These are phyloP conservation scores for Nicotiana knightiana DNA, from an alignment of 257 asterid genomes.

Conservation along the genomic window DNA sequence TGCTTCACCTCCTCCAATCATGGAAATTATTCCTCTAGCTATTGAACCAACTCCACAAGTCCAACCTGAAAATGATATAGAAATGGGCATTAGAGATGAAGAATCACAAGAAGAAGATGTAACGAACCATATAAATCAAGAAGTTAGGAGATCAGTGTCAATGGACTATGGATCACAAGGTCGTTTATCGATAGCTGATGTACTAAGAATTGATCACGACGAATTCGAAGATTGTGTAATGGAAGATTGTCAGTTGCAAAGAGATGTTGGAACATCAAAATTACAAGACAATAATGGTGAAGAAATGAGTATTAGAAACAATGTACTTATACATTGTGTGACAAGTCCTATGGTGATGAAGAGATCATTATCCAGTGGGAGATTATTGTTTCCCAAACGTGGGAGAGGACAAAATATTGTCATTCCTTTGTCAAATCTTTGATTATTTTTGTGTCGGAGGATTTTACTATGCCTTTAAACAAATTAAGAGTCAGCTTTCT, in stretches of 20 bases:
- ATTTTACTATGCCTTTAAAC: not conserved
- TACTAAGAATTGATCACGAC: not conserved
- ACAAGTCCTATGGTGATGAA: conserved; percentile 3
- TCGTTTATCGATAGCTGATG: conserved; percentile 8
- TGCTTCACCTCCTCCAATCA: not conserved
- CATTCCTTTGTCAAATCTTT: not conserved
- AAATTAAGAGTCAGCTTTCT: not conserved
- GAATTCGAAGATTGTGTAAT: not conserved
- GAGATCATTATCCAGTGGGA: conserved; percentile 15
- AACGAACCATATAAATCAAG: not conserved
- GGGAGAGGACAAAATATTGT: not conserved
- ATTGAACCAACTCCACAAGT: not conserved
- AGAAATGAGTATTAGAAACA: conserved; percentile 10
- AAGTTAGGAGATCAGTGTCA: conserved; percentile 4
- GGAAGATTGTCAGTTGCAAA: not conserved
- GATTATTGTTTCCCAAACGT: conserved; percentile 7
- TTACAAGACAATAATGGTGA: not conserved
- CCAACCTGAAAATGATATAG: not conserved
- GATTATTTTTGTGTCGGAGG: not conserved
- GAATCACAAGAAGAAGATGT: not conserved
- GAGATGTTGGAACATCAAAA: conserved; percentile 10
- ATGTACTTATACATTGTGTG: not conserved
- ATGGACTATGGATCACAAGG: conserved; percentile 1
- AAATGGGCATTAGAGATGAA: not conserved
- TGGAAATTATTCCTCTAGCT: not conserved